Conservation (phyloP, 1,139 yeast species). For the Debaryomyces fabryi region DNA sequence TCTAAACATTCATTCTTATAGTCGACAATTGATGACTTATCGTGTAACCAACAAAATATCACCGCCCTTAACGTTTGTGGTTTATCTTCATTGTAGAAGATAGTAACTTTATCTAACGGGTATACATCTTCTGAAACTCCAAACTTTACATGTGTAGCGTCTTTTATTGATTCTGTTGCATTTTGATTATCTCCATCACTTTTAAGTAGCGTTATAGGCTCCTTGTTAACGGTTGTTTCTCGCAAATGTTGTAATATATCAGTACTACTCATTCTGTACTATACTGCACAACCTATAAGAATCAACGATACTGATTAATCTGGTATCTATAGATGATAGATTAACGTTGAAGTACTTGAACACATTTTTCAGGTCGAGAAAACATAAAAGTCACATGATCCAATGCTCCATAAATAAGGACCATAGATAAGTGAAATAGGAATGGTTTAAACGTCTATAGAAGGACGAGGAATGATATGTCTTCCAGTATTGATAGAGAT, state of each 20-base stretch:
- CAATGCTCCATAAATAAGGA: not conserved
- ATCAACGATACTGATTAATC: not conserved
- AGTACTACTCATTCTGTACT: conserved; percentile 14
- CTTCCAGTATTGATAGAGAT: conserved; percentile 4
- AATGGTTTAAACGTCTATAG: not conserved
- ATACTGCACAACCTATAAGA: not conserved
- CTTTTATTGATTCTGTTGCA: conserved; percentile 31
- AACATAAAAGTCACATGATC: not conserved
- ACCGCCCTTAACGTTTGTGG: conserved; percentile 62
- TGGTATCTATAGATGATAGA: not conserved
- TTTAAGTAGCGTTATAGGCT: conserved; percentile 28
- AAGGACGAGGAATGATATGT: conserved; percentile 11
- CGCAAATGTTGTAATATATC: conserved; percentile 19
- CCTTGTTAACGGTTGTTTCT: conserved; percentile 26
- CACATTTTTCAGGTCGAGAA: conserved; percentile 3
- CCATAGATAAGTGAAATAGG: conserved; percentile 5
- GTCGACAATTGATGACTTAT: conserved; percentile 77
- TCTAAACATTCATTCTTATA: conserved; percentile 75
- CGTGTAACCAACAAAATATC: conserved; percentile 79
- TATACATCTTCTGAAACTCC: conserved; percentile 25
- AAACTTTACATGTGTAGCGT: conserved; percentile 40
- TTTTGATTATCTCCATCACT: conserved; percentile 20
- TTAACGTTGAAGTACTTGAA: not conserved
- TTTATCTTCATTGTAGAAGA: conserved; percentile 56
- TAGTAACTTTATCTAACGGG: conserved; percentile 52